These are phyloP conservation scores for Trametes sp. DNA, from an alignment of 1,284 basidiomycete species.

Conservation along the genomic window DNA sequence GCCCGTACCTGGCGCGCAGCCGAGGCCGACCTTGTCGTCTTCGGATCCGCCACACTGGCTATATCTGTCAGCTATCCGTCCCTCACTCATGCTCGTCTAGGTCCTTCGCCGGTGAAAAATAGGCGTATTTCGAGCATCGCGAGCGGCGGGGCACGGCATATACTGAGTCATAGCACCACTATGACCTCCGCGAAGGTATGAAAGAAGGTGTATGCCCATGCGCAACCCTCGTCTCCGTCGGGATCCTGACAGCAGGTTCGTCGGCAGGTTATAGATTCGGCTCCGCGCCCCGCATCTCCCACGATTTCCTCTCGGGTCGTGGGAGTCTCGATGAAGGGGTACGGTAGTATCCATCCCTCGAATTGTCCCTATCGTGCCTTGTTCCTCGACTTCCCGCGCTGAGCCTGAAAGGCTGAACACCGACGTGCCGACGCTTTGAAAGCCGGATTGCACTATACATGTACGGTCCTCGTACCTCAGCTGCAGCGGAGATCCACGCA, in stretches of 20 bases:
- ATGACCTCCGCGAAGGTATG: background rate
- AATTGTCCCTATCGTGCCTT: background rate
- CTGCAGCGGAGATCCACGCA: background rate
- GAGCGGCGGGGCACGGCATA: background rate
- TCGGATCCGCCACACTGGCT: background rate
- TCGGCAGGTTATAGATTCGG: background rate
- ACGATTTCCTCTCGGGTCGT: background rate
- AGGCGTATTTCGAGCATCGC: conserved; percentile 5
- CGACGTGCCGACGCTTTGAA: background rate
- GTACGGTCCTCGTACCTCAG: background rate
- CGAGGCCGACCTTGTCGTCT: background rate
- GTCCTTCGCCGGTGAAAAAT: background rate
- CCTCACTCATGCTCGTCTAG: background rate
- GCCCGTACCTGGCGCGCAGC: background rate
- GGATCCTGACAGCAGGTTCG: background rate
- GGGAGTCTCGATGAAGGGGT: background rate
- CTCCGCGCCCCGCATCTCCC: background rate
- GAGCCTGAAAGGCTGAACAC: background rate
- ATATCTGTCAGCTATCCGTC: background rate
- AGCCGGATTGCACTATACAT: background rate
- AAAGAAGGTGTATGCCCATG: background rate
- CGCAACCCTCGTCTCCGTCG: background rate
- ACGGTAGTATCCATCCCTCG: background rate
- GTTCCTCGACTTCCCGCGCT: conserved; percentile 1
- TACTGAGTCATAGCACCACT: background rate